These are phyloP conservation scores for Allantophomopsis lycopodina DNA, from an alignment of 2,329 filamentous ascomycete species.

Conservation along the genomic window DNA sequence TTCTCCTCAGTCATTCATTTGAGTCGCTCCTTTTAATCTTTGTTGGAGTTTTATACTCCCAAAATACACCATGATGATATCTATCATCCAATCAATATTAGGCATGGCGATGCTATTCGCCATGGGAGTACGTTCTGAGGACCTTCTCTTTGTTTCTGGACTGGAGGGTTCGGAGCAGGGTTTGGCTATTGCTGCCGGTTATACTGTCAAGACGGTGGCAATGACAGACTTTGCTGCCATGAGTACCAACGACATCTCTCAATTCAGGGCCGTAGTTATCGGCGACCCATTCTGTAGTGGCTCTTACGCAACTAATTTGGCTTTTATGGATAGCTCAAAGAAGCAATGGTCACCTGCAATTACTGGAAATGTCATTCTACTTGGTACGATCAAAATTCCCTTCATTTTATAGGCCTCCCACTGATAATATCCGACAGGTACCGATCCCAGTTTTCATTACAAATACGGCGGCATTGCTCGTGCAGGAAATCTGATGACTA, in stretches of 20 bases:
- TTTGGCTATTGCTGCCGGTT: constrained; percentile 12
- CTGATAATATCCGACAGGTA: constrained; percentile 6
- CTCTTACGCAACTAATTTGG: constrained; percentile 15
- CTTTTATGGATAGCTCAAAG: constrained; percentile 25
- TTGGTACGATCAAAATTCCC: constrained; percentile 15
- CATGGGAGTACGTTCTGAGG: constrained; percentile 3
- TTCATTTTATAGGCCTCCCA: not conserved
- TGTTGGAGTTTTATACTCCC: too few species aligned
- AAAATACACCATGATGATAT: too few species aligned
- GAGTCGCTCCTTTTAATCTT: too few species aligned
- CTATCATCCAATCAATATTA: too few species aligned
- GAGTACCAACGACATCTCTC: constrained; percentile 26
- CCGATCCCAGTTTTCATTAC: constrained; percentile 21
- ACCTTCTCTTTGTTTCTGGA: constrained; percentile 17
- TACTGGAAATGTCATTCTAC: constrained; percentile 25
- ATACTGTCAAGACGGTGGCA: constrained; percentile 20
- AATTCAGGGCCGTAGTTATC: constrained; percentile 29
- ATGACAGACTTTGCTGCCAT: constrained; percentile 22
- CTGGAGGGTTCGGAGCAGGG: constrained; percentile 13
- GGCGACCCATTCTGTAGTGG: constrained; percentile 23
- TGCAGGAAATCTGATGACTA: constrained; percentile 22
- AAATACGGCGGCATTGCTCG: constrained; percentile 16
- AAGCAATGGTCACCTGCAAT: constrained; percentile 24
- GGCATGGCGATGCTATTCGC: too few species aligned
- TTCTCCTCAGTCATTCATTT: too few species aligned